Base-by-base conservation (phyloP, 768 basidiomycete genomes). In the Agaricus subrufescens region DNA sequence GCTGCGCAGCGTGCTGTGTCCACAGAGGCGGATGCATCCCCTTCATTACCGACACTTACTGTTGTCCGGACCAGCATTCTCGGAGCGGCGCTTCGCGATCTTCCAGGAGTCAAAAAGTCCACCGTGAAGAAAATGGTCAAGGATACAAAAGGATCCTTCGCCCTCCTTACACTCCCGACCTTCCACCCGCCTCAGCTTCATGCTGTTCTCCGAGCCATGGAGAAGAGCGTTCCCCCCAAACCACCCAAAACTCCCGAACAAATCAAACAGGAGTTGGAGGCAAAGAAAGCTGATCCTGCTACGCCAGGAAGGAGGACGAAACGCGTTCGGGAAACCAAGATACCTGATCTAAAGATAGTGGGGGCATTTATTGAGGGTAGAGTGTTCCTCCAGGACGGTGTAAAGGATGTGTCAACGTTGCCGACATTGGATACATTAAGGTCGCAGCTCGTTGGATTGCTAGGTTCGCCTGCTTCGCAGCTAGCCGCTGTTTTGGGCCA, bases 371-470 rank as follows among this genome's bases (percentile, higher is more conserved):
- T 95, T 58, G 94, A 95, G 64, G 85, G 85, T 37, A 75, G 79
- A 58, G 75, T 91, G 54, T 81, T 94, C 67, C 73, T 83, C 50
- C 76, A 81, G 19, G 69, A 76, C 9, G 78, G 78, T 4, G 72
- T 94, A 53, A 73, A 76, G 65, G 76, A 82, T 12, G 82, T 94
- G 4, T 82, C 86, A 31, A 82, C 84, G 62, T 71, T 96, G 51
- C 94, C 94, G 23, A 82, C 87, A 44, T 69, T 96, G 64, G 87
- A 89, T 39, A 85, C 83, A 2, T 69, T 97, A 58, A 73, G 88
- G 51, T 86, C 86, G 15, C 93, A 96, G 69, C 78, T 98, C 54
- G 87, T 95, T 12, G 94, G 94, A 7, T 59, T 97, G 70, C 67
- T 98, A 58, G 86, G 86, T 56, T 76, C 84, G 12, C 91, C 91